Evolutionary conservation across 306 rosid species (phyloP).

Genomic region (Rosa persica): DNA sequence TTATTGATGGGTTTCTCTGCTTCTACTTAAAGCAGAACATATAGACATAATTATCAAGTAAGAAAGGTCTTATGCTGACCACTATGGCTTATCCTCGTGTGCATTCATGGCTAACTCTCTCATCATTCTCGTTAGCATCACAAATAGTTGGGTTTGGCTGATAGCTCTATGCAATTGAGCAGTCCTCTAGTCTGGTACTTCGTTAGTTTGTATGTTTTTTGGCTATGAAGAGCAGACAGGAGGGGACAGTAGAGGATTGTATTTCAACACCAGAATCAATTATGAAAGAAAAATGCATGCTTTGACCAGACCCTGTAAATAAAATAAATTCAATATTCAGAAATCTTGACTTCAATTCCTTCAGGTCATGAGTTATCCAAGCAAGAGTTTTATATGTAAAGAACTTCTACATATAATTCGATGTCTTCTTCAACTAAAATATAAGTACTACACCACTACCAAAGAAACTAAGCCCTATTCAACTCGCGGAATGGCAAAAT

Average conservation of each 20-base stretch:
- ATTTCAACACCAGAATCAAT: background rate
- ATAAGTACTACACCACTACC: too few relatives aligned
- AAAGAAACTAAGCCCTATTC: background rate
- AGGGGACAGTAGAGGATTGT: background rate
- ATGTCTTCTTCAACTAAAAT: background rate
- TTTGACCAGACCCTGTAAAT: background rate
- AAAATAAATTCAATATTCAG: background rate
- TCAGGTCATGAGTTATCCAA: background rate
- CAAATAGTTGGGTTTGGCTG: background rate
- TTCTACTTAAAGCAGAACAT: background rate
- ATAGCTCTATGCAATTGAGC: background rate
- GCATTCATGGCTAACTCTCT: background rate
- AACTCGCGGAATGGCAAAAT: background rate
- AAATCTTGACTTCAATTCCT: background rate
- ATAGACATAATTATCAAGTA: slow-evolving; percentile 13
- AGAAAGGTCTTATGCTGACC: background rate
- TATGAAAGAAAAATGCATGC: background rate
- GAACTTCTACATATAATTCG: background rate
- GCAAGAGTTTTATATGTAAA: background rate
- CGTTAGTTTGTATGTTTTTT: background rate
- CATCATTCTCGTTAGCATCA: slow-evolving; percentile 11
- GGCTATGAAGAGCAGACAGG: background rate
- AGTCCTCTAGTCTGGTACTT: background rate
- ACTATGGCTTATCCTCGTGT: slow-evolving; percentile 12
- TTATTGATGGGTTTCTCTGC: background rate